Percentiles rank a stretch among this genome's conserved stretches.
Conservation (phyloP, 2,329 filamentous ascomycete species). For the Westerdykella ornata region DNA sequence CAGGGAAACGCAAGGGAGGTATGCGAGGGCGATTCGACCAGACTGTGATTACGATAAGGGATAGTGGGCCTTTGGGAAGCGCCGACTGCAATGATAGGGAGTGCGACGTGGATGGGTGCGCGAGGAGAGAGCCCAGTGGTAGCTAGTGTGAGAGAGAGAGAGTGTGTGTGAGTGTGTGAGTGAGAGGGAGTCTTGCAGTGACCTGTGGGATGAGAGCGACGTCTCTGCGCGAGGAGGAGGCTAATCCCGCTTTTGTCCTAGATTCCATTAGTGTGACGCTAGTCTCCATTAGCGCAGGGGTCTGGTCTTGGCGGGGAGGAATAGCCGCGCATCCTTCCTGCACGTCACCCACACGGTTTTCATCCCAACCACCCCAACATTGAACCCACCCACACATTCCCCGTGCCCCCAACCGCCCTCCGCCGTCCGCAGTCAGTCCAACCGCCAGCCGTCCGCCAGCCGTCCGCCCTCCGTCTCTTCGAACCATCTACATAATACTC, state of each 20-base stretch:
- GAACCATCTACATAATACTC: too few species aligned
- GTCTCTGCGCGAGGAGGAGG: too few species aligned
- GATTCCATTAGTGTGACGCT: neutral
- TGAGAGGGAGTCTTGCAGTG: too few species aligned
- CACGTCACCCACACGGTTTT: constrained; percentile 29
- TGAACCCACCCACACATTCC: neutral
- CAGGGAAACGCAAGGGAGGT: constrained; percentile 2
- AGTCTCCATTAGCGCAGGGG: neutral
- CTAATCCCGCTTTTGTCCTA: neutral
- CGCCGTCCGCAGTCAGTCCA: neutral
- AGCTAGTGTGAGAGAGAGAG: too few species aligned
- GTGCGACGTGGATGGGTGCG: too few species aligned
- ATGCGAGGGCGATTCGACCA: neutral
- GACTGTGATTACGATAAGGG: neutral
- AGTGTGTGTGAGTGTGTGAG: too few species aligned
- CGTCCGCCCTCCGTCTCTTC: too few species aligned
- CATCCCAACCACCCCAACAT: constrained; percentile 10
- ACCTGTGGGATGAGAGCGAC: too few species aligned
- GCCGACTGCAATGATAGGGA: neutral
- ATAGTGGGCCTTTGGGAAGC: neutral
- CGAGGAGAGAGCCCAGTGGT: too few species aligned
- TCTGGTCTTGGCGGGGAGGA: constrained; percentile 14
- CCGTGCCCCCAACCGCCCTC: neutral
- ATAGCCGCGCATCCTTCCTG: constrained; percentile 27
- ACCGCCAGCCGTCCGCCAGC: neutral